These are phyloP conservation scores for Brassica hybrid DNA, from an alignment of 441 rosid genomes.

Conservation along the genomic window DNA sequence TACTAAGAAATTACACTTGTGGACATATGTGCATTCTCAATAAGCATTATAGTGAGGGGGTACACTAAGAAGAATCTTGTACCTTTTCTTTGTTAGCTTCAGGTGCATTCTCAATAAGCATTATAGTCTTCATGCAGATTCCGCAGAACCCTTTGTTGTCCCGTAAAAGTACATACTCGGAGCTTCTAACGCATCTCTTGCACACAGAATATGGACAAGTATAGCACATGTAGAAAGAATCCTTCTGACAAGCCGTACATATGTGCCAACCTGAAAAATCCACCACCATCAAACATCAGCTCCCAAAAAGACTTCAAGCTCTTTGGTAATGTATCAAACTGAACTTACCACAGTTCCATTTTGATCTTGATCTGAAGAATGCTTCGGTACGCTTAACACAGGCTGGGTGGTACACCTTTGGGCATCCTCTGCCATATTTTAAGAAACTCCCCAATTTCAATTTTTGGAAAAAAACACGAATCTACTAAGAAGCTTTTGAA, in stretches of 20 bases:
- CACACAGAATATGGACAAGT: slow-evolving; percentile 98
- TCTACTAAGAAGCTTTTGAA: slow-evolving; percentile 10
- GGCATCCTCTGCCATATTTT: slow-evolving; percentile 77
- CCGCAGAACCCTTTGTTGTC: slow-evolving; percentile 94
- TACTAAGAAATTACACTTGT: no score
- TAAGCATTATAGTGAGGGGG: no score
- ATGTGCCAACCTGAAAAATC: slow-evolving; percentile 94
- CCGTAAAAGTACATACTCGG: slow-evolving; percentile 80
- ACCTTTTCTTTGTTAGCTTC: slow-evolving; percentile 64
- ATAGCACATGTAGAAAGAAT: slow-evolving; percentile 91
- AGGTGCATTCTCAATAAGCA: slow-evolving; percentile 30
- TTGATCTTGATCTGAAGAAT: slow-evolving; percentile 87
- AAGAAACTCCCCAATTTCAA: slow-evolving; percentile 7
- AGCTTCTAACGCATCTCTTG: slow-evolving; percentile 89
- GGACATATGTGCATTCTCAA: no score
- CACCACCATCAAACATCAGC: background rate
- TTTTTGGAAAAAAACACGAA: slow-evolving; percentile 66
- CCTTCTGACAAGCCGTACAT: slow-evolving; percentile 87
- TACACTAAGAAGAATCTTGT: background rate
- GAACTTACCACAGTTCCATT: slow-evolving; percentile 94
- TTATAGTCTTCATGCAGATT: slow-evolving; percentile 65
- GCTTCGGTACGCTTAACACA: slow-evolving; percentile 95
- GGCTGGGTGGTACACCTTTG: slow-evolving; percentile 94
- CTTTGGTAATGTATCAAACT: slow-evolving; percentile 19
- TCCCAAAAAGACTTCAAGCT: background rate